These are phyloP conservation scores for Ophiostoma fasciatum DNA, from an alignment of 2,329 filamentous ascomycete species.

Conservation along the genomic window DNA sequence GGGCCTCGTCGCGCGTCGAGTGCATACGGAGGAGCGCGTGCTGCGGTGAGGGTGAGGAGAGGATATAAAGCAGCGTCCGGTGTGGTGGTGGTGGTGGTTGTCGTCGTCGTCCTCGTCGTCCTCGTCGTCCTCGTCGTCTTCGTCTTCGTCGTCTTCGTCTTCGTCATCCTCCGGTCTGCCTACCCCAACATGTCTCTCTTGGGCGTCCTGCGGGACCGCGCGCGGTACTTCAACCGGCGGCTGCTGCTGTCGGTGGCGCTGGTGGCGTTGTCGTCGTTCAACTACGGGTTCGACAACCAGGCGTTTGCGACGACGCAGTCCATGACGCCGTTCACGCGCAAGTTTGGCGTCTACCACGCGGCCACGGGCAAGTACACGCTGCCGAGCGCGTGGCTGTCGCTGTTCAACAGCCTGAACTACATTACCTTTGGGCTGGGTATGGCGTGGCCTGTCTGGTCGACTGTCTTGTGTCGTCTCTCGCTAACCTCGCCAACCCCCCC, in stretches of 20 bases:
- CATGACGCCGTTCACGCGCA: slow-evolving; percentile 21
- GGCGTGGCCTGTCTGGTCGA: not conserved
- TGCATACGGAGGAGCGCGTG: too few species aligned
- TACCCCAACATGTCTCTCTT: too few species aligned
- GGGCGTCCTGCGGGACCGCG: too few species aligned
- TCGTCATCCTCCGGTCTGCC: not conserved
- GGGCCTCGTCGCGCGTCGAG: too few species aligned
- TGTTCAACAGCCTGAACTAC: slow-evolving; percentile 22
- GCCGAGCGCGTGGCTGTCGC: slow-evolving; percentile 19
- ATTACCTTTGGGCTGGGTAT: slow-evolving; percentile 18
- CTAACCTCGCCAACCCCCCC: too few species aligned
- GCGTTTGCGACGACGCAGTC: slow-evolving; percentile 23
- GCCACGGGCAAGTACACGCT: slow-evolving; percentile 14
- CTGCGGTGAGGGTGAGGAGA: too few species aligned
- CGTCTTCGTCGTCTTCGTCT: not conserved
- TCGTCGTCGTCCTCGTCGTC: too few species aligned
- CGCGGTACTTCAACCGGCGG: slow-evolving; percentile 11
- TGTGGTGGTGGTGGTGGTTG: too few species aligned
- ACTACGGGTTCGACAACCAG: slow-evolving; percentile 25
- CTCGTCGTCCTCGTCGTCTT: too few species aligned
- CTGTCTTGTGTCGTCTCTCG: too few species aligned
- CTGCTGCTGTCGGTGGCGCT: slow-evolving; percentile 13
- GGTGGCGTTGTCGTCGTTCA: slow-evolving; percentile 22
- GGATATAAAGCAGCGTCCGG: too few species aligned
- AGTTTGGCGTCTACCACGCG: slow-evolving; percentile 19